Percentiles rank a stretch among this genome's conserved stretches.
Conservation (phyloP, 495 filamentous ascomycete species). For the Echria macrotheca region DNA sequence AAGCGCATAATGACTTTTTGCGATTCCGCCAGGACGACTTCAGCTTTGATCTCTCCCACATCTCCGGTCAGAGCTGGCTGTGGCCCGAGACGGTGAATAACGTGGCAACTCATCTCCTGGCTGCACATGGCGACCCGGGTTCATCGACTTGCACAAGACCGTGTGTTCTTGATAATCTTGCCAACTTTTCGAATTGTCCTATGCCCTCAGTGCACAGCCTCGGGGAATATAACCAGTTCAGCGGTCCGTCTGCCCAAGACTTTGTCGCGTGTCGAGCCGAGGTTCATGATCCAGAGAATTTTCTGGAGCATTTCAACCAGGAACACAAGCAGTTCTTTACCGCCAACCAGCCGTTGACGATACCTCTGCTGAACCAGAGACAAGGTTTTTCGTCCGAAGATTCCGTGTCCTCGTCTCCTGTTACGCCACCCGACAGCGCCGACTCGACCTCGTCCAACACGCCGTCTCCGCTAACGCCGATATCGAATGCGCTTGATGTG, state of each 20-base stretch:
- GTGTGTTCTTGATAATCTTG: slow-evolving; percentile 27
- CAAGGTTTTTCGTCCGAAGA: slow-evolving; percentile 11
- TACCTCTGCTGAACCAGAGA: background rate
- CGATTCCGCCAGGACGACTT: no score
- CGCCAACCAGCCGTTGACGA: slow-evolving; percentile 1
- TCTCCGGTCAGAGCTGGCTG: no score
- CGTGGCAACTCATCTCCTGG: slow-evolving; percentile 26
- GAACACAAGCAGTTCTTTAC: slow-evolving; percentile 22
- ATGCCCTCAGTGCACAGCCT: slow-evolving; percentile 20
- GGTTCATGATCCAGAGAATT: slow-evolving; percentile 23
- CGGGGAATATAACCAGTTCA: slow-evolving; percentile 4
- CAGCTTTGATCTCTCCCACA: no score
- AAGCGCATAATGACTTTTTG: slow-evolving; percentile 2
- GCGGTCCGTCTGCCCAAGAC: slow-evolving; percentile 9
- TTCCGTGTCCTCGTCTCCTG: slow-evolving; percentile 19
- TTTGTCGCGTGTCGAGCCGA: slow-evolving; percentile 27
- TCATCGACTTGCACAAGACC: slow-evolving; percentile 21
- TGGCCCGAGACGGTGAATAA: slow-evolving; percentile 13
- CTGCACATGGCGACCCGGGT: slow-evolving; percentile 18
- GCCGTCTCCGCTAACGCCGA: slow-evolving; percentile 25
- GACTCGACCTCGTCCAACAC: slow-evolving; percentile 25
- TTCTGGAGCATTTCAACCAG: slow-evolving; percentile 28
- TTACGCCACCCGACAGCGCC: slow-evolving; percentile 24
- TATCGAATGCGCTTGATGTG: slow-evolving; percentile 21
- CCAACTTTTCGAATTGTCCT: slow-evolving; percentile 24